phyloP scores from a whole-genome alignment of 371 early-diverging fungal species.

The Saksenaea vasiformis region DNA sequence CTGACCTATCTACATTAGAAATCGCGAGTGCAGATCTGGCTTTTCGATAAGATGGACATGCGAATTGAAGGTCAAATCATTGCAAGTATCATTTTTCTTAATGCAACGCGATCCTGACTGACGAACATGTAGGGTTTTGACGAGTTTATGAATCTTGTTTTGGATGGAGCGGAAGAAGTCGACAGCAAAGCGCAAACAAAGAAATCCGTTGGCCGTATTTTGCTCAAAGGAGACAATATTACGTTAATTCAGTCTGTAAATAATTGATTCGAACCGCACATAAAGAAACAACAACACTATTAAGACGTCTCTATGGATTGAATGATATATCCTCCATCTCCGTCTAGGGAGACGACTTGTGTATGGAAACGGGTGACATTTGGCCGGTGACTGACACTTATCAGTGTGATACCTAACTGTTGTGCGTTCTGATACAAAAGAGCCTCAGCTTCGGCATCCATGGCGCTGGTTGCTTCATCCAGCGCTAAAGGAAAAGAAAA shows the following conservation, averaged over 20 bases:
- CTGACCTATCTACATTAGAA: slow-evolving; percentile 53
- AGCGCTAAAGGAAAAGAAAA: slow-evolving; percentile 41
- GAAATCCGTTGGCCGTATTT: slow-evolving; percentile 72
- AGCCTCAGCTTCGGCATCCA: slow-evolving; percentile 58
- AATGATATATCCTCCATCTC: slow-evolving; percentile 39
- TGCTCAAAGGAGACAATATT: slow-evolving; percentile 93
- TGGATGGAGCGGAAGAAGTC: slow-evolving; percentile 89
- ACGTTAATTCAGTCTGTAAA: slow-evolving; percentile 59
- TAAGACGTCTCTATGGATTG: background rate
- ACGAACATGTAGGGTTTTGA: slow-evolving; percentile 82
- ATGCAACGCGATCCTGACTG: background rate
- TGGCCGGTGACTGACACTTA: slow-evolving; percentile 71
- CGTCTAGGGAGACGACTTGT: slow-evolving; percentile 45
- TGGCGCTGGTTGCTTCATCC: slow-evolving; percentile 77
- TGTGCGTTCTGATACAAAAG: slow-evolving; percentile 50
- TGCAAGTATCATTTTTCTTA: slow-evolving; percentile 44
- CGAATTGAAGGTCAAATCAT: slow-evolving; percentile 93
- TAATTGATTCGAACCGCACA: background rate
- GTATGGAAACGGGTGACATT: slow-evolving; percentile 52
- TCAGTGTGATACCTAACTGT: slow-evolving; percentile 53
- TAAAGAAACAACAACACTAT: slow-evolving; percentile 3
- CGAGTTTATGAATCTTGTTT: slow-evolving; percentile 95
- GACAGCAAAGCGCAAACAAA: slow-evolving; percentile 76
- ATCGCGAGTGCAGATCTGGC: slow-evolving; percentile 91
- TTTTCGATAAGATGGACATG: slow-evolving; percentile 83